Percentiles rank a stretch among this genome's conserved stretches.
These are phyloP conservation scores for Candida sp. DNA, from an alignment of 1,139 yeast species.

Conservation along the genomic window DNA sequence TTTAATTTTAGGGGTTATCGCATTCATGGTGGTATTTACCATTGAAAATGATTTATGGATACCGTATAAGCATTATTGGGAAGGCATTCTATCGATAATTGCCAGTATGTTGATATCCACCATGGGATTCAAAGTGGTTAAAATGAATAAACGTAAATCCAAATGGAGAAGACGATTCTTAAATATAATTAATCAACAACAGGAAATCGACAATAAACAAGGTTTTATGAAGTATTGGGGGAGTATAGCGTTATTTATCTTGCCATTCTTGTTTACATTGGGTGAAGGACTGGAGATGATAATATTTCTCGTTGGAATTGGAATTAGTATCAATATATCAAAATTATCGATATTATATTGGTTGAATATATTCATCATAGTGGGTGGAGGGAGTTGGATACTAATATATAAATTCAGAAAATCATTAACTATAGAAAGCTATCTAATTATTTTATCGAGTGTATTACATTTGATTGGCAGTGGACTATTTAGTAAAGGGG, in stretches of 20 bases:
- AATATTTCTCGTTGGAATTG: conserved; percentile 47
- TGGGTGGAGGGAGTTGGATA: conserved; percentile 34
- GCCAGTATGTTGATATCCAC: conserved; percentile 43
- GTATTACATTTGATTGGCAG: conserved; percentile 44
- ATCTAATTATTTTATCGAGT: conserved; percentile 37
- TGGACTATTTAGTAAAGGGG: conserved; percentile 44
- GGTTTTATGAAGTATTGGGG: conserved; percentile 22
- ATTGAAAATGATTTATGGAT: conserved; percentile 43
- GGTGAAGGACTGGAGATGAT: conserved; percentile 50
- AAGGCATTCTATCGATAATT: conserved; percentile 40
- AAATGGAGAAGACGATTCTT: conserved; percentile 78
- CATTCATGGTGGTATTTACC: conserved; percentile 33
- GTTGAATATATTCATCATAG: conserved; percentile 22
- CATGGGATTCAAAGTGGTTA: conserved; percentile 42
- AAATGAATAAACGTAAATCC: conserved; percentile 60
- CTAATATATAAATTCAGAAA: conserved; percentile 41
- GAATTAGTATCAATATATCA: conserved; percentile 39
- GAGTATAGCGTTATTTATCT: conserved; percentile 27
- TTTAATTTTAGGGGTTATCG: conserved; percentile 32
- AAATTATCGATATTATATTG: conserved; percentile 31
- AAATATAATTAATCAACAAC: conserved; percentile 15
- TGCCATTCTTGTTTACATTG: conserved; percentile 44
- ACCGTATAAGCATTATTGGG: conserved; percentile 46
- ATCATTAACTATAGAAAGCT: conserved; percentile 38
- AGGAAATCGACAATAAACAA: conserved; percentile 10